These are phyloP conservation scores for Yarrowia deformans DNA, from an alignment of 805 yeast species.

Conservation along the genomic window DNA sequence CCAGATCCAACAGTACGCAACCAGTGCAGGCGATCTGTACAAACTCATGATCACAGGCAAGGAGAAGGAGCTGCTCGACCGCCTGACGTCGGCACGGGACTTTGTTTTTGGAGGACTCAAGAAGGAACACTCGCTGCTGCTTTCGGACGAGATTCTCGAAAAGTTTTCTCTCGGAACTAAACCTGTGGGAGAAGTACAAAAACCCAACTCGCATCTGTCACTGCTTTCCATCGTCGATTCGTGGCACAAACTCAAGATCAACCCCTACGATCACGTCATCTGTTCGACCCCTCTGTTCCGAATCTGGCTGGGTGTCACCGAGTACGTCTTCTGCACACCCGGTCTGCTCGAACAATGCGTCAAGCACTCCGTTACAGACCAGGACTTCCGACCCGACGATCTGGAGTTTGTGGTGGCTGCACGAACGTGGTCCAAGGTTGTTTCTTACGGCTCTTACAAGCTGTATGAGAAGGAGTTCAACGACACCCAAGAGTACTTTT, in stretches of 20 bases:
- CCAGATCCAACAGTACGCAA: constrained; percentile 88
- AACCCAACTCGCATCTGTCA: constrained; percentile 88
- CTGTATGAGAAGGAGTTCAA: constrained; percentile 77
- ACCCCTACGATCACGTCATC: constrained; percentile 95
- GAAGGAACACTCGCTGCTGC: constrained; percentile 62
- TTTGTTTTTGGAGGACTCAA: constrained; percentile 73
- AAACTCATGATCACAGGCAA: constrained; percentile 80
- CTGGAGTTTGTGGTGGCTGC: constrained; percentile 92
- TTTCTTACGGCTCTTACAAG: constrained; percentile 74
- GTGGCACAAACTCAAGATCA: constrained; percentile 84
- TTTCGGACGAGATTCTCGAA: constrained; percentile 82
- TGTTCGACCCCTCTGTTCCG: constrained; percentile 95
- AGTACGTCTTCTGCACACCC: constrained; percentile 85
- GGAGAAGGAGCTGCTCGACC: constrained; percentile 60
- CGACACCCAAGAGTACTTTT: constrained; percentile 80
- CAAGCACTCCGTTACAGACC: constrained; percentile 69
- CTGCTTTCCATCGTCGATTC: constrained; percentile 90
- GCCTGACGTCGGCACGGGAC: constrained; percentile 72
- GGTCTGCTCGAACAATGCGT: constrained; percentile 82
- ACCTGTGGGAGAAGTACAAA: constrained; percentile 64
- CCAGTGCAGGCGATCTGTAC: constrained; percentile 81
- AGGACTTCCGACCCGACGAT: constrained; percentile 84
- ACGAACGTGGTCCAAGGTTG: constrained; percentile 82
- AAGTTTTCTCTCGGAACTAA: constrained; percentile 77
- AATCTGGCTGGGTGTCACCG: constrained; percentile 92